phyloP scores from a whole-genome alignment of 2,329 filamentous ascomycete species.

The Aspergillus pseudonomiae region DNA sequence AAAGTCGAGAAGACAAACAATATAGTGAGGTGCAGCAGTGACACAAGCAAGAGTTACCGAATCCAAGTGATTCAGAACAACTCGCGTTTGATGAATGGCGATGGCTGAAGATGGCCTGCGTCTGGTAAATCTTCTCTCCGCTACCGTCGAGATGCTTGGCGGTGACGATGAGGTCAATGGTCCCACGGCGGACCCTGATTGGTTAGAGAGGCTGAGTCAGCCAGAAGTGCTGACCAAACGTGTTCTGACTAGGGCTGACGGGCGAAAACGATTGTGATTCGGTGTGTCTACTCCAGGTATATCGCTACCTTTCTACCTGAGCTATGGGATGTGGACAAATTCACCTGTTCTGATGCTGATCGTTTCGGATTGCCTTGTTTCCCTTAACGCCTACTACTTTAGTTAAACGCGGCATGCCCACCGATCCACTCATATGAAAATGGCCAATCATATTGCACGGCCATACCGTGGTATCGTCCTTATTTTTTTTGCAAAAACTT shows the following conservation, averaged over 20 bases:
- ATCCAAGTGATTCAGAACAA: background rate
- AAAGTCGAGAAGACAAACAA: background rate
- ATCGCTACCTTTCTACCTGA: background rate
- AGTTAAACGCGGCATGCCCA: conserved; percentile 5
- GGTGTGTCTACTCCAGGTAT: background rate
- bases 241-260: conserved; percentile 6
- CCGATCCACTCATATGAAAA: background rate
- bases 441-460: background rate
- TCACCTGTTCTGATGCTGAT: background rate
- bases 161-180: conserved; percentile 32
- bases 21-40: background rate
- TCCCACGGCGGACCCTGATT: conserved; percentile 17
- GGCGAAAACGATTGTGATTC: background rate
- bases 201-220: conserved; percentile 26
- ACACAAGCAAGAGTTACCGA: background rate
- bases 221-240: conserved; percentile 5
- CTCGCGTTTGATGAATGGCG: conserved; percentile 11
- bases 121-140: conserved; percentile 19
- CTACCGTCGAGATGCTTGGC: conserved; percentile 22
- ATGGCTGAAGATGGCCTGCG: conserved; percentile 10
- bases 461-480: conserved; percentile 1
- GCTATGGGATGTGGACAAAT: background rate
- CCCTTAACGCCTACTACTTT: background rate
- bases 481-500: background rate
- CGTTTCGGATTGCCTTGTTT: background rate